These are phyloP conservation scores for Pseudoperonospora humuli DNA, from an alignment of 352 stramenopile genomes.

Conservation along the genomic window DNA sequence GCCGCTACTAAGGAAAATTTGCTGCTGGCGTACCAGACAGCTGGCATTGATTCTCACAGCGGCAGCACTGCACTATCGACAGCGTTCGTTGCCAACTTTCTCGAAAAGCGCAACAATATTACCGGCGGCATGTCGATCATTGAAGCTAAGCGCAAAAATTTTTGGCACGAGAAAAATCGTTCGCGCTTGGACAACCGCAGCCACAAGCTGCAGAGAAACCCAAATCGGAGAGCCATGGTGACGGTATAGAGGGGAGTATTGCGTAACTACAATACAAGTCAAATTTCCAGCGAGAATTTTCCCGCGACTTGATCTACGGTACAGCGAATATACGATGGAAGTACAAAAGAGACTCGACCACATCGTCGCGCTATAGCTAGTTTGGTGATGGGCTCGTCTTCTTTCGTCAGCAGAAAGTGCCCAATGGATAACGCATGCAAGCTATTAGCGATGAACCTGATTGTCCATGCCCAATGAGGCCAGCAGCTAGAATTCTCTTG, in stretches of 20 bases:
- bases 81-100: conserved; percentile 73
- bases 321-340: not conserved
- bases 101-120: conserved; percentile 81
- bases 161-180: conserved; percentile 72
- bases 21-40: conserved; percentile 64
- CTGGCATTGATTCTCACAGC: conserved; percentile 47
- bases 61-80: conserved; percentile 65
- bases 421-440: not conserved
- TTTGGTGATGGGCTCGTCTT: conserved; percentile 12
- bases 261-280: conserved; percentile 9
- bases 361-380: conserved; percentile 2
- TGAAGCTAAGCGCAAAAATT: conserved; percentile 58
- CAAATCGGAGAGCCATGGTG: conserved; percentile 67
- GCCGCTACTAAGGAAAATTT: conserved; percentile 74
- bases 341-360: not conserved
- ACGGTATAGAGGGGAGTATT: conserved; percentile 52
- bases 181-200: conserved; percentile 72
- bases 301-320: not conserved
- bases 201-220: conserved; percentile 81
- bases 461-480: conserved; percentile 1
- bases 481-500: not conserved
- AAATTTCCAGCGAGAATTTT: conserved; percentile 2
- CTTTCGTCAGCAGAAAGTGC: conserved; percentile 11
- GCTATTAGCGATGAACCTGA: not conserved
- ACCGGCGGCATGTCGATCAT: conserved; percentile 62